Base-by-base conservation (phyloP, 1,284 basidiomycete species). In the Cystobasidium pallidum region DNA sequence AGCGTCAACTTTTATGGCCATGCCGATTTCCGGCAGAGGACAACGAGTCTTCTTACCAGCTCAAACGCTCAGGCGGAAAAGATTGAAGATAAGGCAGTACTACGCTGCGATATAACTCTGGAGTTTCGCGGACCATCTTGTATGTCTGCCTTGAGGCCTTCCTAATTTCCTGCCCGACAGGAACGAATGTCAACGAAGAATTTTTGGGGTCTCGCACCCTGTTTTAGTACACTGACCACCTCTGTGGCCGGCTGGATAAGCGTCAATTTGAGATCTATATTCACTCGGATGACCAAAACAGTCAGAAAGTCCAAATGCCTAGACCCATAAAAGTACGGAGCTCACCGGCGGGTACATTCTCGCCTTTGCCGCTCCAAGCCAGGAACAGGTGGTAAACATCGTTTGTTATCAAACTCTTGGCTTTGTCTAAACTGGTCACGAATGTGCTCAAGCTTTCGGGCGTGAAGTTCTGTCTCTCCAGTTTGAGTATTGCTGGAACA, bases 201-300 rank as follows among this genome's bases (percentile, higher is more conserved):
- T 21, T 13, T 19, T 36, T 51, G 21, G 3, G 17, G 70, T 19
- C 17, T 24, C 47, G 13, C 10, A n/a, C 30, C 15, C 24, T 52
- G 17, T 19, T 15, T 19, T 36, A 30, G 41, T 34, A 43, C 10
- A 61, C 67, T 52, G 8, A 73, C 63, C 0, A 86, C 86, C 15
- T 91, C 88, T 0, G 91, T 93, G 4, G 91, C 91, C 10, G 92
- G 92, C 77, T 85, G 89, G 68, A 93, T 88, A 30, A 93, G 82
- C 75, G 87, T 89, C 75, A 95, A 86, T 80, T 85, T 86, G 36
- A 85, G 80, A 52, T 86, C 85, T 0, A 84, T n/a, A n/a, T 39
- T 39, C 6, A 39, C 36, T 7, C 36, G 7, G 7, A 39, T 7
- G 13, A 13, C 36, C 36, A 39, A 13, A 7, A 39, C 13, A 6